Conservation (phyloP, 2,329 filamentous ascomycete species). For the Rachicladosporium sp. region DNA sequence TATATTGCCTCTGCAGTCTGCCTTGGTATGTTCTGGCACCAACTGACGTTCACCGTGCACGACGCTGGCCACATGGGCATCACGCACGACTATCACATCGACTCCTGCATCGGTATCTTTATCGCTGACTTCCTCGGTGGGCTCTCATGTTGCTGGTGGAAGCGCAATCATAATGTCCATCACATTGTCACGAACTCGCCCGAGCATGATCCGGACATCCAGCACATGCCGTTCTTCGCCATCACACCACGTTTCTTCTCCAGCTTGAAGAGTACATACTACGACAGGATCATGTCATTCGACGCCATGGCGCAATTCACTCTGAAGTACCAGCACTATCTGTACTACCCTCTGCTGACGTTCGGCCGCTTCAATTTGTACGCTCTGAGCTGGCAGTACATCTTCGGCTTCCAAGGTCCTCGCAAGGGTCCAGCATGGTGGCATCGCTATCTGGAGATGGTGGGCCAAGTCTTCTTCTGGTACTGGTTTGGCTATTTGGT, state of each 20-base stretch:
- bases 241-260: constrained; percentile 54
- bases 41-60: constrained; percentile 85
- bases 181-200: constrained; percentile 92
- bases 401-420: constrained; percentile 44
- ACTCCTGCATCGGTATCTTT: constrained; percentile 77
- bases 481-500: constrained; percentile 55
- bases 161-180: constrained; percentile 88
- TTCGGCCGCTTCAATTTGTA: constrained; percentile 64
- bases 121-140: constrained; percentile 85
- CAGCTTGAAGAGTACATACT: constrained; percentile 52
- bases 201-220: constrained; percentile 91
- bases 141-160: constrained; percentile 92
- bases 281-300: constrained; percentile 52
- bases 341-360: constrained; percentile 54
- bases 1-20: constrained; percentile 55
- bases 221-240: constrained; percentile 59
- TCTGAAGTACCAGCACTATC: constrained; percentile 50
- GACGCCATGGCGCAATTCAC: constrained; percentile 48
- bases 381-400: constrained; percentile 53
- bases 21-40: constrained; percentile 82
- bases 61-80: constrained; percentile 97
- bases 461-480: constrained; percentile 54
- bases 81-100: constrained; percentile 74
- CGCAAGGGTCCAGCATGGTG: constrained; percentile 52
- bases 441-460: constrained; percentile 55